Evolutionary conservation across 2,329 filamentous ascomycete genomes (phyloP).

Genomic region (Mycosphaerelloides madeirae): DNA sequence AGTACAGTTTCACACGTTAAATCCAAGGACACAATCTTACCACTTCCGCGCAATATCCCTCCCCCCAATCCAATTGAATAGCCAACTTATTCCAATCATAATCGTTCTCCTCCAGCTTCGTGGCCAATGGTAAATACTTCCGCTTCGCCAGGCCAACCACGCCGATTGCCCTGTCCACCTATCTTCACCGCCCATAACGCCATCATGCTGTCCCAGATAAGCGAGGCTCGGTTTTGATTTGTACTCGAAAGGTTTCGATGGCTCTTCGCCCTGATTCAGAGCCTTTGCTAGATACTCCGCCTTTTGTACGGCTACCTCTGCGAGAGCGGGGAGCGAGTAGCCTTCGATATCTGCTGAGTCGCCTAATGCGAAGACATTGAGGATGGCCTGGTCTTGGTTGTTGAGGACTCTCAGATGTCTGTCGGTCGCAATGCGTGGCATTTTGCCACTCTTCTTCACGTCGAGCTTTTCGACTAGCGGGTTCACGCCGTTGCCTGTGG

Average conservation of each 20-base stretch:
- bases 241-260: constrained; percentile 34
- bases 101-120: constrained; percentile 28
- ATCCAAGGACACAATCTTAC: constrained; percentile 3
- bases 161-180: constrained; percentile 40
- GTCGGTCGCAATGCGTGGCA: constrained; percentile 36
- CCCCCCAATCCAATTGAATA: constrained; percentile 26
- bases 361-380: constrained; percentile 33
- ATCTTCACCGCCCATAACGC: constrained; percentile 37
- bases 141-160: constrained; percentile 43
- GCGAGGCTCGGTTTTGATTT: constrained; percentile 36
- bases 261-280: constrained; percentile 23
- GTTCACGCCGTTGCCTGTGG: constrained; percentile 36
- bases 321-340: constrained; percentile 32
- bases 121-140: constrained; percentile 29
- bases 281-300: constrained; percentile 33
- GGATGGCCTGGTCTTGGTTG: constrained; percentile 24
- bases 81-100: constrained; percentile 31
- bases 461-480: constrained; percentile 33
- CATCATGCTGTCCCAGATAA: constrained; percentile 41
- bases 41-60: constrained; percentile 30
- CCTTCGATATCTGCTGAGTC: constrained; percentile 40
- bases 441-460: constrained; percentile 31
- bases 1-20: no score
- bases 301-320: constrained; percentile 38
- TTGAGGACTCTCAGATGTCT: constrained; percentile 28